Evolutionary conservation across 2,329 filamentous ascomycete genomes (phyloP).

Genomic region (Hirsutella minnesotensis): DNA sequence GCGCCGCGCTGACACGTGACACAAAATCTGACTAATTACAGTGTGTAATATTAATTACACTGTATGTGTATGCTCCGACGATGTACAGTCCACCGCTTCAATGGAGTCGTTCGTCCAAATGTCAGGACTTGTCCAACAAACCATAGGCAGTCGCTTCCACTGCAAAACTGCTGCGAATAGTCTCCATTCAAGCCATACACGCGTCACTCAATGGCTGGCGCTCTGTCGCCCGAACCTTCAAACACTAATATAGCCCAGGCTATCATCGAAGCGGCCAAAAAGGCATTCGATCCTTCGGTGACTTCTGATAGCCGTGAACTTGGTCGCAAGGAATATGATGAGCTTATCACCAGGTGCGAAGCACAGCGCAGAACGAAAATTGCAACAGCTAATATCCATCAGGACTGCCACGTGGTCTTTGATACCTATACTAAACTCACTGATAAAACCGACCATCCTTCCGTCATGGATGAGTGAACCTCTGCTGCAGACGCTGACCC

Average conservation of each 20-base stretch:
- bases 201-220: background rate
- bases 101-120: no score
- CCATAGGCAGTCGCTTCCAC: no score
- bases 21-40: no score
- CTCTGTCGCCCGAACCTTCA: constrained; percentile 1
- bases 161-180: no score
- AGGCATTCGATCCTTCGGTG: constrained; percentile 34
- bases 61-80: no score
- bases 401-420: constrained; percentile 36
- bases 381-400: background rate
- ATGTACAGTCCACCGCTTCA: no score
- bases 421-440: constrained; percentile 47
- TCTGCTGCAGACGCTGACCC: constrained; percentile 45
- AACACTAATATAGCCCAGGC: constrained; percentile 20
- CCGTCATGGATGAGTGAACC: constrained; percentile 48
- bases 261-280: constrained; percentile 28
- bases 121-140: no score
- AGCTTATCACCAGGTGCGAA: constrained; percentile 34
- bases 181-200: no score
- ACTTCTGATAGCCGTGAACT: constrained; percentile 20
- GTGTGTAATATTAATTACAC: no score
- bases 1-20: no score
- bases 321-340: constrained; percentile 27
- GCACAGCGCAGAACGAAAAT: background rate
- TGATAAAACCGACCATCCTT: constrained; percentile 48